Percentiles rank a stretch among this genome's conserved stretches.
phyloP scores from a whole-genome alignment of 768 basidiomycete species.

The Hebeloma cylindrosporum region DNA sequence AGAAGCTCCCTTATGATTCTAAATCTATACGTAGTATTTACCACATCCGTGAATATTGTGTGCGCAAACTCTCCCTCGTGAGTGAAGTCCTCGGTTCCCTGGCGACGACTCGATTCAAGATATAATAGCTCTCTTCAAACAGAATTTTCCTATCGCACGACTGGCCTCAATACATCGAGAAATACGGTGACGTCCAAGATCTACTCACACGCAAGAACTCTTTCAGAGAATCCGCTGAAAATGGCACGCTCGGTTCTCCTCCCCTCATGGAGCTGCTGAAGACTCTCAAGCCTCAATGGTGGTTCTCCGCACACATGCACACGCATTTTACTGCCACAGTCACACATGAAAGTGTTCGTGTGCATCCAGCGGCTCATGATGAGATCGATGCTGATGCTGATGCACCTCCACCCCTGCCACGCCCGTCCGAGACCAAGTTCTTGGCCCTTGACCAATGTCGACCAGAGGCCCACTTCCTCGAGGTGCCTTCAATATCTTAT shows the following conservation, averaged over 20 bases:
- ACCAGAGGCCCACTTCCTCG: conserved; percentile 71
- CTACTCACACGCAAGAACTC: conserved; percentile 78
- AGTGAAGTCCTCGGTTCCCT: conserved; percentile 20
- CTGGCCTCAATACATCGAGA: conserved; percentile 89
- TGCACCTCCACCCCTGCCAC: conserved; percentile 28
- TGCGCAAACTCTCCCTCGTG: conserved; percentile 76
- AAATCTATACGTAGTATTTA: conserved; percentile 80
- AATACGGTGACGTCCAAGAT: conserved; percentile 65
- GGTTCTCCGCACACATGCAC: conserved; percentile 94
- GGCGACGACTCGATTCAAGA: background rate
- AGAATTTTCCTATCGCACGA: conserved; percentile 93
- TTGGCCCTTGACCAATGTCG: conserved; percentile 91
- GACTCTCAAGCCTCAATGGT: conserved; percentile 76
- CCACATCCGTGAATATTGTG: conserved; percentile 84
- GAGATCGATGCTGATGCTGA: conserved; percentile 49
- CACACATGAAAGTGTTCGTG: conserved; percentile 33
- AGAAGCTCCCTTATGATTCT: conserved; percentile 78
- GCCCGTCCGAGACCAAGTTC: conserved; percentile 61
- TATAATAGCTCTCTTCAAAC: conserved; percentile 52
- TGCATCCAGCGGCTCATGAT: conserved; percentile 29
- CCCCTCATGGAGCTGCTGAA: conserved; percentile 77
- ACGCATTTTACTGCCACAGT: conserved; percentile 79
- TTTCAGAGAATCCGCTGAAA: conserved; percentile 66
- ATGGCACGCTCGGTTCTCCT: conserved; percentile 78
- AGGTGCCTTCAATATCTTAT: conserved; percentile 45